These are phyloP conservation scores for Cercospora zeina DNA, from an alignment of 2,329 filamentous ascomycete genomes.

Conservation along the genomic window DNA sequence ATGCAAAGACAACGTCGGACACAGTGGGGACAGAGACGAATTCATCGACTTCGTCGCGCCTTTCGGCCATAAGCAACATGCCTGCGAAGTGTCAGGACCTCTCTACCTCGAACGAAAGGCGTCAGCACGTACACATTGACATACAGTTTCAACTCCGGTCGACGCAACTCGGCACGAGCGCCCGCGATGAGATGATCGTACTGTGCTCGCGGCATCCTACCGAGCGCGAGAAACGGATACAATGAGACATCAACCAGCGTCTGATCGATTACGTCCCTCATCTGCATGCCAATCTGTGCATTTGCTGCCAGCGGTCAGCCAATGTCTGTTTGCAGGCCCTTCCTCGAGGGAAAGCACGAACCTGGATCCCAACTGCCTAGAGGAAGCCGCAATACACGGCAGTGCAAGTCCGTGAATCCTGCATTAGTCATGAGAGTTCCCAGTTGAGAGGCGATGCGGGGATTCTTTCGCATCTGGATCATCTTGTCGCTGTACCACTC, in stretches of 20 bases:
- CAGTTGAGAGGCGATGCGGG: conserved; percentile 27
- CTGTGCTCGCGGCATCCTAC: conserved; percentile 19
- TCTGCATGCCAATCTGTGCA: conserved; percentile 10
- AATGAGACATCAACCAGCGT: conserved; percentile 27
- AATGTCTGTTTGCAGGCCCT: not conserved
- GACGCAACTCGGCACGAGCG: conserved; percentile 24
- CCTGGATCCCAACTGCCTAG: conserved; percentile 17
- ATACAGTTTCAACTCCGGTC: conserved; percentile 25
- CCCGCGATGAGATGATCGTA: conserved; percentile 27
- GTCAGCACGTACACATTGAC: conserved; percentile 25
- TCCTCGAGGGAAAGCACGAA: not conserved
- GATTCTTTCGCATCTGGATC: conserved; percentile 29
- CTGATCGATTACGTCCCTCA: conserved; percentile 18
- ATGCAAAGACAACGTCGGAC: not conserved
- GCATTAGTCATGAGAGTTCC: conserved; percentile 25
- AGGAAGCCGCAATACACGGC: conserved; percentile 12
- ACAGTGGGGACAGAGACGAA: not conserved
- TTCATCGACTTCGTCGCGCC: conserved; percentile 12
- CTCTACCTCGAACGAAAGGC: not conserved
- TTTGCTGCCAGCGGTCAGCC: conserved; percentile 7
- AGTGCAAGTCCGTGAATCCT: conserved; percentile 26
- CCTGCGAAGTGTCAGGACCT: not conserved
- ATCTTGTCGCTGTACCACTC: conserved; percentile 28
- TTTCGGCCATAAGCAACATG: conserved; percentile 19
- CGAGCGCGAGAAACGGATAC: conserved; percentile 25